Base-by-base conservation (phyloP, 345 rosid genomes). In the Draba incana region DNA sequence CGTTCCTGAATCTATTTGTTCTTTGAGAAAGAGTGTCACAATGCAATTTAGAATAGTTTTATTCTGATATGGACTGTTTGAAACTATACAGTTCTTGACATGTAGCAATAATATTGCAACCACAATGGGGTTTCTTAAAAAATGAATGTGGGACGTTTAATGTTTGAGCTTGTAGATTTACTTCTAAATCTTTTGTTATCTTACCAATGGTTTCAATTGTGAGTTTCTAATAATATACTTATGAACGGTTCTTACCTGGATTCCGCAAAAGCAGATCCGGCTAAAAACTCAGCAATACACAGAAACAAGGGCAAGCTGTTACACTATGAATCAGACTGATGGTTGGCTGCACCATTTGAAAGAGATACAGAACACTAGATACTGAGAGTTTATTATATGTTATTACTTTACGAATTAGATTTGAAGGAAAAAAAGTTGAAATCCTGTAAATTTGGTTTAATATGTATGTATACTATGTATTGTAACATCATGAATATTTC, bases 291-390 rank as follows among this genome's bases (percentile, higher is more conserved):
- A 57, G 47, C 56, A 27, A 64, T 38, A 43, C 56, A 16, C 16
- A 52, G 37, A 23, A 44, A 59, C 50, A 60, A 37, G 63, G 27
- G 9, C 28, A 52, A 66, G 54, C 49, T 58, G 15, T 58, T 73
- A 42, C 41, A 65, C 23, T 65, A 57, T 5, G 69, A 53, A 35
- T 62, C 63, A 45, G 52, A 72, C 57, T 72, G 54, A 73, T 39
- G 59, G n/a, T 49, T 64, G 52, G 45, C 44, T 39, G 58, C 31
- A 0, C 57, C 57, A 71, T 37, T 55, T 52, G 57, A 38, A 0
- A 39, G 71, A 48, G 54, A 23, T 28, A 31, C 6, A 37, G 48
- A 71, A 15, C 23, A 8, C 33, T 10, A 35, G n/a, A n/a, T n/a
- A n/a, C n/a, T n/a, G n/a, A 38, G 64, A 64, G 44, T 59, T 59